phyloP scores from a whole-genome alignment of 2,329 filamentous ascomycete species.

The Rhynchosporium secalis region DNA sequence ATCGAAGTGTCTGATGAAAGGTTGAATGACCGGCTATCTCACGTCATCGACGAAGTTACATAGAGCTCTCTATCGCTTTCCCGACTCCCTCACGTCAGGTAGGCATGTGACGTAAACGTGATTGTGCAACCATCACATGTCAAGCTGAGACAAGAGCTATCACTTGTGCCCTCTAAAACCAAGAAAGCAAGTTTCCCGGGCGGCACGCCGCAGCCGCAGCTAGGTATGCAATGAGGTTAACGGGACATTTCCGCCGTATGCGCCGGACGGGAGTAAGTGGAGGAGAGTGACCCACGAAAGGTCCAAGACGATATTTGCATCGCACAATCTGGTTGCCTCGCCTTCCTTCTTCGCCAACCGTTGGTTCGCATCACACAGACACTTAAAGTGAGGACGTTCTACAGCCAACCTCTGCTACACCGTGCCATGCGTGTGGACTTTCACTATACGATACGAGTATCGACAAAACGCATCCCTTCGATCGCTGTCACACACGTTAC shows the following conservation, averaged over 20 bases:
- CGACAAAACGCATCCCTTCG: conserved; percentile 4
- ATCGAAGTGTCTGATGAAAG: too few relatives aligned
- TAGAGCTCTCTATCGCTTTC: not conserved
- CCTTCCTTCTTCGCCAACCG: conserved; percentile 2
- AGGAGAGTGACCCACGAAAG: too few relatives aligned
- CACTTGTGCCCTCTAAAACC: not conserved
- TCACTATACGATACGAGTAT: not conserved
- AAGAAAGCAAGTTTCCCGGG: not conserved
- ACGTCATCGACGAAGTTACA: too few relatives aligned
- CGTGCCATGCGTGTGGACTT: too few relatives aligned
- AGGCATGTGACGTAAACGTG: conserved; percentile 8
- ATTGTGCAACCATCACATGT: not conserved
- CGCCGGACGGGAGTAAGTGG: not conserved
- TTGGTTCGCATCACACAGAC: conserved; percentile 11
- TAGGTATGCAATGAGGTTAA: not conserved
- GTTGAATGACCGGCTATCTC: too few relatives aligned
- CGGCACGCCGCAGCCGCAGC: conserved; percentile 7
- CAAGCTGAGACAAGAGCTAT: not conserved
- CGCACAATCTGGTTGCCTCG: not conserved
- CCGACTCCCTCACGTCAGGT: not conserved
- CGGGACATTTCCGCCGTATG: not conserved
- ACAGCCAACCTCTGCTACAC: not conserved
- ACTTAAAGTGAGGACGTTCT: conserved; percentile 3
- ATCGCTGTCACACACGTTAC: conserved; percentile 11
- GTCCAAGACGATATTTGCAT: not conserved